A percentile compares a stretch with the other conserved stretches of the same genome.
phyloP scores from a whole-genome alignment of 768 basidiomycete species.

The Mycena amicta region DNA sequence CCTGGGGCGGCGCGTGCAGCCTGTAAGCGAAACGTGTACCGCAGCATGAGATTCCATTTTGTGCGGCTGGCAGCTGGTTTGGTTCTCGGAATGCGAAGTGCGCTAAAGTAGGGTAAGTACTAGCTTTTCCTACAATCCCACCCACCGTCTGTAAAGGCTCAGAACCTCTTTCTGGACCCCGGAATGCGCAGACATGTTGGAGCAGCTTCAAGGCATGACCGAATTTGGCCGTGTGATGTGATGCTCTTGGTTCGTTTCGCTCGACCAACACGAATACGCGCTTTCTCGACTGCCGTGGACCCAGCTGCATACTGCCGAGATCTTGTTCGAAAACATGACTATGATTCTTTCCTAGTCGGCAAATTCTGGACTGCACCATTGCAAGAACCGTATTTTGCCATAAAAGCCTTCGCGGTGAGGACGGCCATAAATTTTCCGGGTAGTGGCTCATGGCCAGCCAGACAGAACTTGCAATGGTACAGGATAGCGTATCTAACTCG shows the following conservation, averaged over 20 bases:
- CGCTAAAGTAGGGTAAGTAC: constrained; percentile 57
- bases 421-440: constrained; percentile 12
- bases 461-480: constrained; percentile 73
- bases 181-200: constrained; percentile 28
- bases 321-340: constrained; percentile 78
- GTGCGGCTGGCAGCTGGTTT: constrained; percentile 64
- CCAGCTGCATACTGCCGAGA: constrained; percentile 68
- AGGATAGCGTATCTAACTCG: constrained; percentile 73
- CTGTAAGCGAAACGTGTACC: constrained; percentile 69
- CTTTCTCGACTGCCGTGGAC: constrained; percentile 29
- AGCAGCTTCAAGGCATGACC: not conserved
- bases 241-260: not conserved
- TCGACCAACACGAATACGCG: not conserved
- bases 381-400: constrained; percentile 71
- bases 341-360: constrained; percentile 73
- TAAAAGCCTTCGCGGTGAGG: constrained; percentile 85
- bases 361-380: constrained; percentile 71
- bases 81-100: constrained; percentile 70
- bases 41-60: constrained; percentile 70
- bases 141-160: constrained; percentile 56
- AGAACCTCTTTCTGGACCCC: constrained; percentile 58
- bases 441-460: constrained; percentile 40
- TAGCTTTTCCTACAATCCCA: not conserved
- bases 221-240: too few species aligned
- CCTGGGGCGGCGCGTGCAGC: constrained; percentile 63